A percentile compares a stretch with the other conserved stretches of the same genome.
phyloP scores from a whole-genome alignment of 345 rosid genomes.

The Excoecaria agallocha region DNA sequence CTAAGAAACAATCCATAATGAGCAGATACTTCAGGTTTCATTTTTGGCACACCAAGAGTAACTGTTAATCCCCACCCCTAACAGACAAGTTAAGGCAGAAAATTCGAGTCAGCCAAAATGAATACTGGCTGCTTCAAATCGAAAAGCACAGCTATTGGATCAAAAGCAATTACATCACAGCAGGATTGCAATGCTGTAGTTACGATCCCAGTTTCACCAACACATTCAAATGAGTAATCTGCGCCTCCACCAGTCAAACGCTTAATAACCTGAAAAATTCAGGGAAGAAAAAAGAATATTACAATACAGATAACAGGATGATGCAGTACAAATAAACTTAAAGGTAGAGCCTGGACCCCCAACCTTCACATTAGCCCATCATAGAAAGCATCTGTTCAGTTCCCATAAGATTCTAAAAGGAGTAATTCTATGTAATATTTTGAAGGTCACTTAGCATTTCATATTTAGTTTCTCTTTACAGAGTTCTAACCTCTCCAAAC shows the following conservation, averaged over 20 bases:
- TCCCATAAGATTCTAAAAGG: not conserved
- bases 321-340: not conserved
- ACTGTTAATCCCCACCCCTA: slow-evolving; percentile 95
- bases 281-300: not conserved
- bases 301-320: not conserved
- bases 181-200: slow-evolving; percentile 86
- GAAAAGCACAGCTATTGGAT: not conserved
- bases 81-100: not conserved
- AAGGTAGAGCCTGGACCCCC: not conserved
- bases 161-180: slow-evolving; percentile 55
- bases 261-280: slow-evolving; percentile 60
- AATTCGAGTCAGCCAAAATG: slow-evolving; percentile 1
- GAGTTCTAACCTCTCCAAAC: not conserved
- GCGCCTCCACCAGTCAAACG: slow-evolving; percentile 79
- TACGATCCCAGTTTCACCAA: slow-evolving; percentile 66
- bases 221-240: slow-evolving; percentile 85
- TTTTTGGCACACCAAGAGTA: slow-evolving; percentile 89
- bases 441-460: not conserved
- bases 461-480: not conserved
- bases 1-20: slow-evolving; percentile 70
- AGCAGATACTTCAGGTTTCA: slow-evolving; percentile 68
- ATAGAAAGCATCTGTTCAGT: not conserved
- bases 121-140: slow-evolving; percentile 1
- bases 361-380: not conserved
- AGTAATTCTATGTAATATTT: not conserved